Conservation (phyloP, 1,284 basidiomycete species). For the Acaromyces ingoldii region DNA sequence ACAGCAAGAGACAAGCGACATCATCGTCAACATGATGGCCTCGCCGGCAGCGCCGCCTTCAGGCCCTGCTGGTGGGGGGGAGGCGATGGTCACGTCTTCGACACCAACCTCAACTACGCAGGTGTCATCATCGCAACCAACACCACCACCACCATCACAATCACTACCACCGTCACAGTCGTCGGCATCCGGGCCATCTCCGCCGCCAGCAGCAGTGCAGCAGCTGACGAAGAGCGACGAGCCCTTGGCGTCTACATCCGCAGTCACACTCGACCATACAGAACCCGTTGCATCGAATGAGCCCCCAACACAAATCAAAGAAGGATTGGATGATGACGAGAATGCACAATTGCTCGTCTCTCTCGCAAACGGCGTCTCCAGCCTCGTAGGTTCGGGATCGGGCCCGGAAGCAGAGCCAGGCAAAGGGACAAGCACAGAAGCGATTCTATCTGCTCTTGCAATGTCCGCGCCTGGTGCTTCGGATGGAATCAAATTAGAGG, state of each 20-base stretch:
- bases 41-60: too few relatives aligned
- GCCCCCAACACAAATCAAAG: not conserved
- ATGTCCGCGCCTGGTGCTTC: not conserved
- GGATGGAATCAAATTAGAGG: too few relatives aligned
- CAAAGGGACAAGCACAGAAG: not conserved
- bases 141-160: not conserved
- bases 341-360: slow-evolving; percentile 34
- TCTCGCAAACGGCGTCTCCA: not conserved
- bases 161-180: not conserved
- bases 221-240: slow-evolving; percentile 18
- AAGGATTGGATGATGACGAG: slow-evolving; percentile 21
- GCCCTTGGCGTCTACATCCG: slow-evolving; percentile 30
- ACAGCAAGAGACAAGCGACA: too few relatives aligned
- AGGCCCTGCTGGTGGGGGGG: too few relatives aligned
- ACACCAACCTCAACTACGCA: too few relatives aligned
- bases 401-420: not conserved
- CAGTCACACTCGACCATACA: slow-evolving; percentile 21
- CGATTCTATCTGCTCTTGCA: not conserved
- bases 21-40: too few relatives aligned
- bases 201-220: slow-evolving; percentile 8
- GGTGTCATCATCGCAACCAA: not conserved
- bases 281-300: not conserved
- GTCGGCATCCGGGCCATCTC: not conserved
- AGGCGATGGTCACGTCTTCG: too few relatives aligned
- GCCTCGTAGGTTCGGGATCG: too few relatives aligned